Evolutionary conservation across 2,329 filamentous ascomycete species (phyloP), one percentile per base, ranked within the genome.

Genomic region (Cytospora leucostoma): DNA sequence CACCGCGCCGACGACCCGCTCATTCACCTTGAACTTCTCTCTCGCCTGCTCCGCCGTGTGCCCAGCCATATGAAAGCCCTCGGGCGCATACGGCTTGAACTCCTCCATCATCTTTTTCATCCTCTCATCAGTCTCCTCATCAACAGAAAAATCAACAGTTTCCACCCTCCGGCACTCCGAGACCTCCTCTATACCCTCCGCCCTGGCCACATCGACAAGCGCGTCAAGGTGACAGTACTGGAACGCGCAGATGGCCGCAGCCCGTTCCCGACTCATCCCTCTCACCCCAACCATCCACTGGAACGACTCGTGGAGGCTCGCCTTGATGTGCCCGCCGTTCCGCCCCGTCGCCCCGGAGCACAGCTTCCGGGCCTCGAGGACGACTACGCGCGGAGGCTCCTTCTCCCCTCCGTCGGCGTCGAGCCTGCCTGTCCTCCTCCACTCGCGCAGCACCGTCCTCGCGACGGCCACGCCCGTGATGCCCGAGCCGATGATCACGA

Each of bases 341-440:
- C 83, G 76, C 1, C 79, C 82, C 10, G 83, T 85, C 3, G 82
- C 83, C 17, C 83, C 82, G 11, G 77, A 79, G 66, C 80, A 82
- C 8, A 81, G 68, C 50, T 76, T 71, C 1, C 83, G 73, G 2
- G 82, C 81, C 66, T 85, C 83, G n/a, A 84, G 70, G 10, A 84
- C 77, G 2, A 81, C 74, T 5, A 84, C 71, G 19, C 66, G 64
- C 32, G 27, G 27, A 27, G 27, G 27, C 27, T 27, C 4, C 27
- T 27, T 27, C 27, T 27, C 4, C 27, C 27, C 27, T 4, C 4
- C 27, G 27, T 79, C 73, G 5, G 83, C 71, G 19, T 59, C 55
- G 17, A 19, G 6, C 5, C 17, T 32, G 19, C n/a, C 27, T 35
- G 61, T 52, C 27, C 50, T 34, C 47, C 35, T 1, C 68, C 70